A percentile compares a stretch with the other conserved stretches of the same genome.
Evolutionary conservation across 306 rosid species (phyloP).

Genomic region (Sphenostylis stenocarpa): DNA sequence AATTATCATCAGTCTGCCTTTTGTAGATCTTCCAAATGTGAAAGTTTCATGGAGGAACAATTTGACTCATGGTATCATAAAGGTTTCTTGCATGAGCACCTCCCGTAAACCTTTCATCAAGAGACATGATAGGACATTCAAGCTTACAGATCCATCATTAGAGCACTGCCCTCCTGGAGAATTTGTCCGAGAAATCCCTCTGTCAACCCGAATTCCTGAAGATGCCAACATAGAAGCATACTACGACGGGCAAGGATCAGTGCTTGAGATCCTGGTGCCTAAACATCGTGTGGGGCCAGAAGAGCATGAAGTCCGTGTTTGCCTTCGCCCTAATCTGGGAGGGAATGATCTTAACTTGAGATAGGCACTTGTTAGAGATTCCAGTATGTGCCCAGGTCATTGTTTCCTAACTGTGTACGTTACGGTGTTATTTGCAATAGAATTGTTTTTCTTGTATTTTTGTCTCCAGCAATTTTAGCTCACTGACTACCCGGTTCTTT

Average conservation of each 20-base stretch:
- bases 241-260: slow-evolving; percentile 84
- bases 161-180: slow-evolving; percentile 98
- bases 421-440: slow-evolving; percentile 31
- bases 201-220: slow-evolving; percentile 86
- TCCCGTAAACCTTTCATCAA: slow-evolving; percentile 73
- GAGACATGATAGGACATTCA: slow-evolving; percentile 81
- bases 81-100: slow-evolving; percentile 87
- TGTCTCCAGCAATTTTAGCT: slow-evolving; percentile 36
- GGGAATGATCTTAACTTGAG: slow-evolving; percentile 76
- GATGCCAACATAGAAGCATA: slow-evolving; percentile 91
- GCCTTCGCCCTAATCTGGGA: slow-evolving; percentile 87
- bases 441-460: slow-evolving; percentile 2
- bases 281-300: slow-evolving; percentile 75
- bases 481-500: slow-evolving; percentile 32
- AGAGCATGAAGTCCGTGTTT: slow-evolving; percentile 95
- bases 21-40: slow-evolving; percentile 84
- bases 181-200: slow-evolving; percentile 84
- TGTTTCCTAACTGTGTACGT: slow-evolving; percentile 38
- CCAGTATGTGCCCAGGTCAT: slow-evolving; percentile 33
- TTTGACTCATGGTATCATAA: slow-evolving; percentile 76
- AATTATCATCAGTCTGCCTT: slow-evolving; percentile 80
- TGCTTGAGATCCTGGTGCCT: slow-evolving; percentile 92
- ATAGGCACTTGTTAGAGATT: slow-evolving; percentile 47
- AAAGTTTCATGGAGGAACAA: slow-evolving; percentile 97
- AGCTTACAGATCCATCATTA: slow-evolving; percentile 73